Evolutionary conservation across 176 grass and related monocot species (phyloP), one percentile per base, ranked within the genome.

Genomic region (Paspalum vaginatum): DNA sequence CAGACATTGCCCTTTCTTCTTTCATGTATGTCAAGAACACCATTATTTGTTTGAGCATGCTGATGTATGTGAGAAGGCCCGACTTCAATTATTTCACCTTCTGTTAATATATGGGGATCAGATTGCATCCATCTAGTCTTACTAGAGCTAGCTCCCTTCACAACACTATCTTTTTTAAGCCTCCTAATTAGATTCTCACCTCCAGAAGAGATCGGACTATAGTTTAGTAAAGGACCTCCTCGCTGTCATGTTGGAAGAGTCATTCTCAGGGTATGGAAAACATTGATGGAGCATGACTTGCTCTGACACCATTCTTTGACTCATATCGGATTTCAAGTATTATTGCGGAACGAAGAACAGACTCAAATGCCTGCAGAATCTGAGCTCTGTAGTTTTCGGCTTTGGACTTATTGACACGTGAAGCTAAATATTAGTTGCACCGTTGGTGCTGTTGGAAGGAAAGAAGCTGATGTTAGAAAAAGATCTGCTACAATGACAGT

Each of bases 351-450:
- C 64, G 83, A 67, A 99, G 86, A 47, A 94, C 91, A 79, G 79
- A 94, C 73, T 99, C 90, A 74, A 99, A 99, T 86, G 96, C 96
- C 81, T 95, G 91, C 47, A 95, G 61, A 84, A 99, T 95, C 61
- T 95, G 84, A 69, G 84, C 87, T 75, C 88, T 89, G 59, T 91
- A 95, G 40, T 85, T 91, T 85, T 95, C 93, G 69, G 90, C 93
- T 89, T 94, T 95, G 20, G 88, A 90, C 82, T 91, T 95, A 66
- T 84, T 91, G 68, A 86, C 68, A 75, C 54, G 77, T 76, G 93
- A 93, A 93, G 43, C 88, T 93, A 84, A 99, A 93, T 69, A 87
- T 79, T 77, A 99, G 43, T 72, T 93, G 88, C 65, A 91, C 96
- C 43, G 93, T 95, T 5, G 96, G 90, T 68, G 88, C 96, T 99